Evolutionary conservation across 1,284 basidiomycete genomes (phyloP), one percentile per base, ranked within the genome.

Genomic region (Phylloboletellus chloephorus): DNA sequence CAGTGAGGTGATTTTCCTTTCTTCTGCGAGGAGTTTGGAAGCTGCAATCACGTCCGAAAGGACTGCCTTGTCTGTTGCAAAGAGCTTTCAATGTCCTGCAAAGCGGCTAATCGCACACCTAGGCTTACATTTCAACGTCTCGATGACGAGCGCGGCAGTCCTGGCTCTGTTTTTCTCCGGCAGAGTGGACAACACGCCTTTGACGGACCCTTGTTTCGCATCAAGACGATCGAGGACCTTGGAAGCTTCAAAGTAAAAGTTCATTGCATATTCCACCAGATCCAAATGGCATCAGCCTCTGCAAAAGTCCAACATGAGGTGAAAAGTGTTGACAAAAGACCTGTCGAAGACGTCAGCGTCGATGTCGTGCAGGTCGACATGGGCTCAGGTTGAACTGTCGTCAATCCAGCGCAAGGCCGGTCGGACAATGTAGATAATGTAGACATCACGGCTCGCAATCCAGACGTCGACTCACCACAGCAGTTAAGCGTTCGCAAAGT

Each of bases 181-280:
- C 15, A 90, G 69, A 22, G 76, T 76, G 16, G 79, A 78, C 37
- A 91, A 69, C 26, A 88, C 64, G 39, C 87, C 73, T 63, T 90
- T 85, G 59, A 96, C 85, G 6, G 88, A 92, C 10, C 90, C 90
- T 63, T 88, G 76, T 62, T 86, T 89, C 39, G 79, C 76, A 60
- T 93, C 87, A 43, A 96, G 73, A 51, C 81, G 81, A 59, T 94
- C 89, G 54, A 96, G 72, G 5, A 82, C 76, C 53, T 79, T 74
- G 47, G 84, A 84, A 49, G 88, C 88, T 58, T 87, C 82, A 67
- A 90, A 90, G 71, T 94, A 95, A 67, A 94, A 91, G 70, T 93
- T 92, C 90, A 94, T 94, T 65, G 61, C 58, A 60, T 43, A 66
- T 66, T 64, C 53, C 67, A 66, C 49, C 52, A 51, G 51, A 52